Conservation (phyloP, 345 rosid genomes). For the Citrus mangshanensis region DNA sequence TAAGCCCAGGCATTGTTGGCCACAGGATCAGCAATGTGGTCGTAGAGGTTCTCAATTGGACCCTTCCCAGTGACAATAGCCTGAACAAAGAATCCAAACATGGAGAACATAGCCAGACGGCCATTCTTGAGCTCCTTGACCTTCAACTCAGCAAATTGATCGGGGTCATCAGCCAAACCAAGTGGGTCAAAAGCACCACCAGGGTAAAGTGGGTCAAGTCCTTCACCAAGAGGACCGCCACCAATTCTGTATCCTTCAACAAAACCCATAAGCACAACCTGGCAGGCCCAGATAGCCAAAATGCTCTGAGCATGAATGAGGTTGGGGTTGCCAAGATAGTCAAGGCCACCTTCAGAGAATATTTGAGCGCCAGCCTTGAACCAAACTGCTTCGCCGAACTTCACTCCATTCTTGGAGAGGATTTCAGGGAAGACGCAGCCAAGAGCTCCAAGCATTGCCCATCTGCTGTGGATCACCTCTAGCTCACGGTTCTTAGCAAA, state of each 20-base stretch:
- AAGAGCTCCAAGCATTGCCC: conserved; percentile 97
- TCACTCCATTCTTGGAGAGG: conserved; percentile 78
- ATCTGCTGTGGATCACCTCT: conserved; percentile 92
- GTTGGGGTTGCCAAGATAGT: conserved; percentile 96
- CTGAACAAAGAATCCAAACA: conserved; percentile 95
- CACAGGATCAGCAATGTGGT: conserved; percentile 86
- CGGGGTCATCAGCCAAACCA: conserved; percentile 90
- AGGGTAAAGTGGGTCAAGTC: conserved; percentile 91
- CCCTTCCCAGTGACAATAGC: conserved; percentile 97
- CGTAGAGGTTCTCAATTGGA: conserved; percentile 83
- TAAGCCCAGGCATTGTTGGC: conserved; percentile 96
- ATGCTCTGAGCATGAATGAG: conserved; percentile 96
- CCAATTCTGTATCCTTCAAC: conserved; percentile 95
- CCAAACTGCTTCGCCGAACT: conserved; percentile 94
- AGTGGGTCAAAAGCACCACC: conserved; percentile 97
- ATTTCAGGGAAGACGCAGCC: conserved; percentile 92
- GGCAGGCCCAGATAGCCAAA: conserved; percentile 89
- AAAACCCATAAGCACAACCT: conserved; percentile 94
- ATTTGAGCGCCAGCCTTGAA: conserved; percentile 95
- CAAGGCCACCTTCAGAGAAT: conserved; percentile 93
- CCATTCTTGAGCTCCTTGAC: conserved; percentile 97
- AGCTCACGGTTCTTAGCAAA: conserved; percentile 97
- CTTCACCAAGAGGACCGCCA: conserved; percentile 96
- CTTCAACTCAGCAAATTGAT: conserved; percentile 91
- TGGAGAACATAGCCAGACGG: conserved; percentile 87